Conservation (phyloP, 768 basidiomycete species). For the Lentinula guzmanii region DNA sequence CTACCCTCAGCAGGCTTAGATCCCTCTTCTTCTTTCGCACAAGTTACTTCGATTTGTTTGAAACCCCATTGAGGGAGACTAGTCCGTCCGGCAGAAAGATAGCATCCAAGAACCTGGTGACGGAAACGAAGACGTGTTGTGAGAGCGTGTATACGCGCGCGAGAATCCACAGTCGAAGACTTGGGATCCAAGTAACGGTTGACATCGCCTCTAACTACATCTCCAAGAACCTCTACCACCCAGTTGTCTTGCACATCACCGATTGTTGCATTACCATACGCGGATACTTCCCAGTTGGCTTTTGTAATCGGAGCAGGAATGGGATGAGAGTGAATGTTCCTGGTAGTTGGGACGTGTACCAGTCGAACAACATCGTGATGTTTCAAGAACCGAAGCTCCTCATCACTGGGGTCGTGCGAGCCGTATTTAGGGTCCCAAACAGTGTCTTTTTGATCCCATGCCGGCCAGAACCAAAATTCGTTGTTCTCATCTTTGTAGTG, state of each 20-base stretch:
- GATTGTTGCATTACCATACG: conserved; percentile 86
- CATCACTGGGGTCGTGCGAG: conserved; percentile 56
- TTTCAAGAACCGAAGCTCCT: conserved; percentile 60
- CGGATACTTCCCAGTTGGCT: conserved; percentile 85
- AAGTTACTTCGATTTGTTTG: conserved; percentile 96
- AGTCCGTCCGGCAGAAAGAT: conserved; percentile 83
- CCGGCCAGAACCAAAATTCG: conserved; percentile 76
- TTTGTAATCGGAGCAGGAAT: conserved; percentile 87
- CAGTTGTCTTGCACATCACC: conserved; percentile 91
- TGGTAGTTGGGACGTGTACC: conserved; percentile 72
- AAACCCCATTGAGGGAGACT: conserved; percentile 97
- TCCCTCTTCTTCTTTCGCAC: conserved; percentile 82
- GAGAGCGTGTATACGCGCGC: conserved; percentile 76
- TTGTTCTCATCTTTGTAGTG: conserved; percentile 99
- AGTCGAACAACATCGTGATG: conserved; percentile 80
- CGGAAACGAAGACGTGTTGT: conserved; percentile 86
- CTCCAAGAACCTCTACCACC: conserved; percentile 91
- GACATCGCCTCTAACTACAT: conserved; percentile 33
- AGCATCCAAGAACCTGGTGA: conserved; percentile 77
- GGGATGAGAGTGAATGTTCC: conserved; percentile 90
- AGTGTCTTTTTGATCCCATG: conserved; percentile 56
- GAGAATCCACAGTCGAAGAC: conserved; percentile 25
- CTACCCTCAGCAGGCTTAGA: conserved; percentile 63
- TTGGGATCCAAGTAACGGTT: not conserved
- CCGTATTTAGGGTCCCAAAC: conserved; percentile 16